phyloP scores from a whole-genome alignment of 805 yeast genomes.

The Blastobotrys chiropterorum region DNA sequence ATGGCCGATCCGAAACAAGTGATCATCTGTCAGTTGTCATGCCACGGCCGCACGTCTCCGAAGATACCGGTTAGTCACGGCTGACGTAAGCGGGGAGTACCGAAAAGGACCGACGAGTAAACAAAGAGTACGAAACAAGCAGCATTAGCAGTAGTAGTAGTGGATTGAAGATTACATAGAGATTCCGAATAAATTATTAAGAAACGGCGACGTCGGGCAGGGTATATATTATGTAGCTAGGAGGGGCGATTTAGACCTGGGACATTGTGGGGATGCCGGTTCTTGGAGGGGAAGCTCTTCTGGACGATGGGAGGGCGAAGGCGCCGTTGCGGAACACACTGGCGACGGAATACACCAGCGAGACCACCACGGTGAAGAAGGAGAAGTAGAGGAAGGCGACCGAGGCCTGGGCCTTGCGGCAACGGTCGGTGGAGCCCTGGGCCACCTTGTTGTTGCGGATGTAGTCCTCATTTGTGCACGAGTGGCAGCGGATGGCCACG shows the following conservation, averaged over 20 bases:
- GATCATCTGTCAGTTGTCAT: neutral
- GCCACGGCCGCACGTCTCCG: neutral
- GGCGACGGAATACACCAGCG: conserved; percentile 45
- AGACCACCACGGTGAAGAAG: conserved; percentile 65
- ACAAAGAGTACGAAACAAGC: neutral
- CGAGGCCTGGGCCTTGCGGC: conserved; percentile 92
- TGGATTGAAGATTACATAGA: neutral
- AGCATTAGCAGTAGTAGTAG: too few relatives aligned
- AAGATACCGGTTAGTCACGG: neutral
- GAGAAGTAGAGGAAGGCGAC: conserved; percentile 80
- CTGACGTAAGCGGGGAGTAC: neutral
- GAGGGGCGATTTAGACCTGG: conserved; percentile 54
- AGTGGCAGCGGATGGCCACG: conserved; percentile 79
- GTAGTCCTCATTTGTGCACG: conserved; percentile 68
- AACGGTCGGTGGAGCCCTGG: conserved; percentile 75
- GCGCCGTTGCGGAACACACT: conserved; percentile 51
- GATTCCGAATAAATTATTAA: neutral
- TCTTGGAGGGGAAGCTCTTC: conserved; percentile 48
- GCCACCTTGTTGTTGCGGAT: conserved; percentile 58
- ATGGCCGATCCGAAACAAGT: neutral
- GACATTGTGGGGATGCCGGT: conserved; percentile 88
- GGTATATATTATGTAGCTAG: neutral
- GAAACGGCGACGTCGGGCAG: neutral
- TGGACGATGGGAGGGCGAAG: conserved; percentile 46
- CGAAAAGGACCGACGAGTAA: neutral